These are phyloP conservation scores for Euptelea pleiosperma DNA, from an alignment of 164 flowering plant genomes.

Conservation along the genomic window DNA sequence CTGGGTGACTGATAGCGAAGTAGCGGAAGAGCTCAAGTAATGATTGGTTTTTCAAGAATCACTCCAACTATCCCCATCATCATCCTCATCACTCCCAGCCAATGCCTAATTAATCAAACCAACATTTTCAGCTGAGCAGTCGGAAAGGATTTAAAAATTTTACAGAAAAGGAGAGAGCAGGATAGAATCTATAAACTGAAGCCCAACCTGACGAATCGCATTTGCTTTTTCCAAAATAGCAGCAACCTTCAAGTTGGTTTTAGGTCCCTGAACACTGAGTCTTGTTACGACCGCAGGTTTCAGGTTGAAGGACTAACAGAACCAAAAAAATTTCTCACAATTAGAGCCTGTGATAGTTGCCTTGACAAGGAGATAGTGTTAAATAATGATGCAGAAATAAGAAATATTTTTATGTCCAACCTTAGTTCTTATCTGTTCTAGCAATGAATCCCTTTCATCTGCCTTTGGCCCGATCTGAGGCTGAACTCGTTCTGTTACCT, in stretches of 20 bases:
- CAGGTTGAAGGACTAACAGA: constrained; percentile 72
- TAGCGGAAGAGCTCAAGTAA: background rate
- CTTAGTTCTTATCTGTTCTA: constrained; percentile 87
- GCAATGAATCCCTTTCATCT: constrained; percentile 71
- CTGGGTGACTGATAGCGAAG: no score
- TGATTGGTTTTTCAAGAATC: constrained; percentile 41
- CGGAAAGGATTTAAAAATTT: background rate
- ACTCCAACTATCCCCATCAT: constrained; percentile 79
- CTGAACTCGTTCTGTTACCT: constrained; percentile 56
- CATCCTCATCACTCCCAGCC: constrained; percentile 93
- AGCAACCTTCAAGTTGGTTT: constrained; percentile 78
- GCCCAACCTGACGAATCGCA: constrained; percentile 78
- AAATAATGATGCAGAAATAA: background rate
- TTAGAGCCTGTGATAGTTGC: constrained; percentile 7
- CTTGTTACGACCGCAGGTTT: constrained; percentile 57
- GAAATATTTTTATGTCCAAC: constrained; percentile 26
- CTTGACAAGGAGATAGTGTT: background rate
- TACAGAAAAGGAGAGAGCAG: constrained; percentile 7
- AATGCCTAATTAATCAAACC: constrained; percentile 43
- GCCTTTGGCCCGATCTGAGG: constrained; percentile 38
- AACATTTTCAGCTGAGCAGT: background rate
- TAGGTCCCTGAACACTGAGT: constrained; percentile 72
- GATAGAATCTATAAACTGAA: background rate
- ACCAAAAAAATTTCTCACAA: constrained; percentile 2
- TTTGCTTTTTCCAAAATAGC: constrained; percentile 97